A percentile compares a stretch with the other conserved stretches of the same genome.
Conservation (phyloP, 2,329 filamentous ascomycete species). For the Neodidymelliopsis sp. region DNA sequence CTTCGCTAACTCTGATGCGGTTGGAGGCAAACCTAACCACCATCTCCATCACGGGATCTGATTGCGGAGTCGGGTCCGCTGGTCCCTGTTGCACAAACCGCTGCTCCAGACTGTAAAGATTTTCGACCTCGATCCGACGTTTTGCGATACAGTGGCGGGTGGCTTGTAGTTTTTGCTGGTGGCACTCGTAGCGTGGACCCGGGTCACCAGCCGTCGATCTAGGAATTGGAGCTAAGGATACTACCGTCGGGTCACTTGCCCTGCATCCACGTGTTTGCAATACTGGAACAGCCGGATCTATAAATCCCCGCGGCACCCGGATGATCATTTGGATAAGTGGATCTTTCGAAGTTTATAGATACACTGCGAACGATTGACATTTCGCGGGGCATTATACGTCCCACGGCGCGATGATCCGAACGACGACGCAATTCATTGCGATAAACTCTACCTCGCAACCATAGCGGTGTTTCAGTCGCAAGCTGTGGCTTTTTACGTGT, state of each 20-base stretch:
- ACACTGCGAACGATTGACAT: neutral
- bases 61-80: conserved; percentile 3
- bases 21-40: conserved; percentile 1
- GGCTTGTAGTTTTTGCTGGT: neutral
- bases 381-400: neutral
- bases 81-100: neutral
- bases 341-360: neutral
- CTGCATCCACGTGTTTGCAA: neutral
- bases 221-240: neutral
- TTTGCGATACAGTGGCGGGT: conserved; percentile 1
- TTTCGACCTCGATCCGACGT: neutral
- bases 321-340: neutral
- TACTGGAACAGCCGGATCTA: neutral
- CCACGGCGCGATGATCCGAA: neutral
- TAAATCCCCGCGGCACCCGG: neutral
- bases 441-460: neutral
- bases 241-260: conserved; percentile 8
- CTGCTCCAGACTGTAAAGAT: conserved; percentile 3
- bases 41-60: neutral
- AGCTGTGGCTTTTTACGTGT: neutral
- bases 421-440: neutral
- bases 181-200: conserved; percentile 2
- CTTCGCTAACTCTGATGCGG: neutral
- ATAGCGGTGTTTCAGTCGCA: too few relatives aligned
- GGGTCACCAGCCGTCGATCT: neutral